phyloP scores from a whole-genome alignment of 2,329 filamentous ascomycete genomes.

The Aureobasidium pullulans region DNA sequence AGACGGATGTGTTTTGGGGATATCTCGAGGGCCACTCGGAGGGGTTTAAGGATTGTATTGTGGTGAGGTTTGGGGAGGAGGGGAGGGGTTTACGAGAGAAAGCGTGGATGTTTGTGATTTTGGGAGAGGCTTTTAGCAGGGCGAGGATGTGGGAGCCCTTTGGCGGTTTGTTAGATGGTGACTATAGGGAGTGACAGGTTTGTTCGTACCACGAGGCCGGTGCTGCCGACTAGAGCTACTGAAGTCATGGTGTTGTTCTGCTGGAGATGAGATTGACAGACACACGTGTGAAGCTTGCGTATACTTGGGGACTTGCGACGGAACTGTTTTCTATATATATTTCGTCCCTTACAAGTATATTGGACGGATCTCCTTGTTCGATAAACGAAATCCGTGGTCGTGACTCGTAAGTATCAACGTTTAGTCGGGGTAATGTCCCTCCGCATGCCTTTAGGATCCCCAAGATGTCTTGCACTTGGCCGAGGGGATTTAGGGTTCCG shows the following conservation, averaged over 20 bases:
- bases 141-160: slow-evolving; percentile 70
- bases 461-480: no score
- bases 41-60: slow-evolving; percentile 60
- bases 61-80: slow-evolving; percentile 50
- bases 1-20: slow-evolving; percentile 55
- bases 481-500: no score
- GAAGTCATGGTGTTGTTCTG: slow-evolving; percentile 35
- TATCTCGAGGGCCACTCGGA: slow-evolving; percentile 56
- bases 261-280: not conserved
- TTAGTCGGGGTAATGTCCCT: no score
- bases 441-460: no score
- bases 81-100: slow-evolving; percentile 60
- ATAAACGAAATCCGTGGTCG: no score
- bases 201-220: slow-evolving; percentile 50
- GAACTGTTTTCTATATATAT: no score
- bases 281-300: no score
- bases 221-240: slow-evolving; percentile 54
- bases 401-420: no score
- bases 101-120: slow-evolving; percentile 51
- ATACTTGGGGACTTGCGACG: no score
- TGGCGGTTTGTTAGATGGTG: not conserved
- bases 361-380: no score
- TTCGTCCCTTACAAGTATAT: no score
- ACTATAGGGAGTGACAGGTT: slow-evolving; percentile 20
- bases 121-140: slow-evolving; percentile 48